Evolutionary conservation across 495 filamentous ascomycete genomes (phyloP).

Genomic region (Alectoria sarmentosa): DNA sequence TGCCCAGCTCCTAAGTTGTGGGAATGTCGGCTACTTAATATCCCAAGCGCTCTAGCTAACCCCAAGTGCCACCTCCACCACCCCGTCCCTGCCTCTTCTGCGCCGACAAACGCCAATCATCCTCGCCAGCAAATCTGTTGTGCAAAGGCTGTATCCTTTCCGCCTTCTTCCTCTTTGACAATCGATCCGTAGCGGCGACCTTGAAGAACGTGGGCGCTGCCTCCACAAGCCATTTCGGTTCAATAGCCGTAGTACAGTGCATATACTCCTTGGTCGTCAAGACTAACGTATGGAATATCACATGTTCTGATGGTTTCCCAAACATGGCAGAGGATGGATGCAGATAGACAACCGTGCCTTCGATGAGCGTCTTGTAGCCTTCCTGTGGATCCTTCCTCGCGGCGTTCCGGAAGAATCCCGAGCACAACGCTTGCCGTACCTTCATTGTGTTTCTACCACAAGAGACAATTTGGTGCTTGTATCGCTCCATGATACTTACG

Average conservation of each 20-base stretch:
- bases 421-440: constrained; percentile 87
- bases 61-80: constrained; percentile 94
- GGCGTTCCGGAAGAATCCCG: constrained; percentile 91
- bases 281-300: constrained; percentile 83
- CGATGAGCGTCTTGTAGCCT: constrained; percentile 93
- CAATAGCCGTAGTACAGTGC: constrained; percentile 85
- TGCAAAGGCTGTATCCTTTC: constrained; percentile 93
- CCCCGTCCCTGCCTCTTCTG: constrained; percentile 82
- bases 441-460: constrained; percentile 82
- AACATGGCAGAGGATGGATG: constrained; percentile 88
- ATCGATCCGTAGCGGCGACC: constrained; percentile 79
- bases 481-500: constrained; percentile 84
- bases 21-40: neutral
- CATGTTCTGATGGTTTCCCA: constrained; percentile 91
- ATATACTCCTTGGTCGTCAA: constrained; percentile 97
- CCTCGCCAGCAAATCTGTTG: constrained; percentile 82
- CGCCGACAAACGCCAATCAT: constrained; percentile 89
- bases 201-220: constrained; percentile 98
- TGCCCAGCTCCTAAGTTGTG: neutral
- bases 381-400: constrained; percentile 94
- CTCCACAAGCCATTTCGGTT: constrained; percentile 87
- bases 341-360: constrained; percentile 90
- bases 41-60: constrained; percentile 38
- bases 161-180: constrained; percentile 88
- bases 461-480: constrained; percentile 68